Conservation (phyloP, 495 filamentous ascomycete species). For the Lasiosphaeria miniovina region DNA sequence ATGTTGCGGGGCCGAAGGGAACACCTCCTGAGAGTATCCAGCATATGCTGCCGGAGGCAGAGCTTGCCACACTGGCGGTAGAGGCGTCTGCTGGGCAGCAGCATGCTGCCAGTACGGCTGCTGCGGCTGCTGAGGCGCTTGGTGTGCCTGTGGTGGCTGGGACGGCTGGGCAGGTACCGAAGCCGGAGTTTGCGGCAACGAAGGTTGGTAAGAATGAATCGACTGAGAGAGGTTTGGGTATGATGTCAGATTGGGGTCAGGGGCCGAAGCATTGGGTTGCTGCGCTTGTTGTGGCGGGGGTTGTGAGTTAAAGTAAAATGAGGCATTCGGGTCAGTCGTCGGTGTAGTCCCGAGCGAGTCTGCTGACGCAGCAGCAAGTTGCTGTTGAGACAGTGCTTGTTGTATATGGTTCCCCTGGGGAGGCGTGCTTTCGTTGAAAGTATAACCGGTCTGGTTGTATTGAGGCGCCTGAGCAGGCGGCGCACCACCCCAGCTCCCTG, state of each 20-base stretch:
- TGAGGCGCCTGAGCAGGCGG: constrained; percentile 31
- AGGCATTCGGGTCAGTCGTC: constrained; percentile 43
- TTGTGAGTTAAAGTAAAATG: constrained; percentile 48
- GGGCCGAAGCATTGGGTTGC: constrained; percentile 30
- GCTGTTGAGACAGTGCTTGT: constrained; percentile 33
- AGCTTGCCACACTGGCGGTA: constrained; percentile 46
- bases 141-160: constrained; percentile 32
- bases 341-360: constrained; percentile 30
- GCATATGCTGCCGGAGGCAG: constrained; percentile 40
- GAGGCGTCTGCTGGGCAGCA: constrained; percentile 33
- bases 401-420: constrained; percentile 28
- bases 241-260: constrained; percentile 38
- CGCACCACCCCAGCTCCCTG: constrained; percentile 42
- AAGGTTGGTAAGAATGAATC: constrained; percentile 39
- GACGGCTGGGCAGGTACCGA: constrained; percentile 38
- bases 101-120: constrained; percentile 41
- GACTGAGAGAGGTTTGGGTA: constrained; percentile 45
- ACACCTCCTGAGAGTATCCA: constrained; percentile 61
- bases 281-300: constrained; percentile 33
- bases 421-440: constrained; percentile 28
- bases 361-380: constrained; percentile 17
- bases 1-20: constrained; percentile 61
- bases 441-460: constrained; percentile 38
- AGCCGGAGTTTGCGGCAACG: constrained; percentile 42
- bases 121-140: constrained; percentile 25